phyloP scores from a whole-genome alignment of 306 rosid genomes.

The Trifolium repens region DNA sequence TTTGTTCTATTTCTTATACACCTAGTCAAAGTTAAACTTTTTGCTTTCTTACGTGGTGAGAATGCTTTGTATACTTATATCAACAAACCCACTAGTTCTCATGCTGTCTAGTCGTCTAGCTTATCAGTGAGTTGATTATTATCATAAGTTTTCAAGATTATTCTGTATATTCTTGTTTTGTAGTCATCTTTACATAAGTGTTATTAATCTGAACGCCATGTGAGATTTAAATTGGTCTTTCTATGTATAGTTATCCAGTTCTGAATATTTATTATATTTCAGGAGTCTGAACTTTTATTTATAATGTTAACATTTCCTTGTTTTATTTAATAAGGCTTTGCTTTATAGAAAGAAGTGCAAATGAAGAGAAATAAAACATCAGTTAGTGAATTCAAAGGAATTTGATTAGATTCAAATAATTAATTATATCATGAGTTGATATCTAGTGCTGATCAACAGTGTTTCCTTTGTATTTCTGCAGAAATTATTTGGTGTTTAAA shows the following conservation, averaged over 20 bases:
- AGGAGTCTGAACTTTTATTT: background rate
- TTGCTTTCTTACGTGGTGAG: background rate
- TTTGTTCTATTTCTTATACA: background rate
- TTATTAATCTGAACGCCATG: constrained; percentile 9
- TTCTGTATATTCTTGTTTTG: background rate
- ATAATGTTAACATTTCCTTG: background rate
- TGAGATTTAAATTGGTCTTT: constrained; percentile 23
- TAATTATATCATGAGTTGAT: constrained; percentile 17
- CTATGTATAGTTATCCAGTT: background rate
- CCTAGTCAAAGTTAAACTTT: background rate
- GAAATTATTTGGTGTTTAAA: constrained; percentile 35
- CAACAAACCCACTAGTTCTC: background rate
- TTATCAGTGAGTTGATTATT: constrained; percentile 6
- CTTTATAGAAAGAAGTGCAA: constrained; percentile 22
- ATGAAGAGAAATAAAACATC: constrained; percentile 2
- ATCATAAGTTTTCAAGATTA: background rate
- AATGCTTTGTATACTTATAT: constrained; percentile 6
- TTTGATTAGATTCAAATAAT: background rate
- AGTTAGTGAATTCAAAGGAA: constrained; percentile 1
- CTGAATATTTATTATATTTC: constrained; percentile 1
- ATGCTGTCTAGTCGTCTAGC: background rate
- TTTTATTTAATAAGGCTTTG: background rate
- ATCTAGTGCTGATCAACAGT: constrained; percentile 20
- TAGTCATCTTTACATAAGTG: constrained; percentile 9
- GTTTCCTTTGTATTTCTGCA: constrained; percentile 37